Conservation (phyloP, 257 asterid genomes). For the Cynanchum wilfordii region DNA sequence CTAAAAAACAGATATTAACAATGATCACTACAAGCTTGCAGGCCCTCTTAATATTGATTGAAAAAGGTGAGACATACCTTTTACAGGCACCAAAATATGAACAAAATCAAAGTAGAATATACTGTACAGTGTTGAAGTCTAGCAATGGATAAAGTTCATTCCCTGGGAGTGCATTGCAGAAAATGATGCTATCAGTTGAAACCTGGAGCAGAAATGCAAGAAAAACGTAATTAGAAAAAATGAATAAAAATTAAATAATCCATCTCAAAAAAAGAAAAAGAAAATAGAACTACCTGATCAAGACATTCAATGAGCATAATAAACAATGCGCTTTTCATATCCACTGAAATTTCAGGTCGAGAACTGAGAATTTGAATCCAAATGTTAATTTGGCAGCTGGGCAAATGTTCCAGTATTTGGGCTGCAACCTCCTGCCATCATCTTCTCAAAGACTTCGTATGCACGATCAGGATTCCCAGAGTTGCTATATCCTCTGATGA, state of each 20-base stretch:
- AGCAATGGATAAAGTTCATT: not conserved
- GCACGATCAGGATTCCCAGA: conserved; percentile 75
- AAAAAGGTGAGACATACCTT: not conserved
- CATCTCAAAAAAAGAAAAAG: not conserved
- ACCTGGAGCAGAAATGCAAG: not conserved
- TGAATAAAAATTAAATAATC: not conserved
- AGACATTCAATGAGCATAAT: not conserved
- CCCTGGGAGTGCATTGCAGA: not conserved
- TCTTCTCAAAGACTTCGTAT: conserved; percentile 73
- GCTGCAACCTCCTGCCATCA: conserved; percentile 78
- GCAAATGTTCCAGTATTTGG: conserved; percentile 86
- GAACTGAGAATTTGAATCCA: conserved; percentile 5
- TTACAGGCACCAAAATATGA: not conserved
- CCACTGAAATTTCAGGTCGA: conserved; percentile 1
- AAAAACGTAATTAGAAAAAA: not conserved
- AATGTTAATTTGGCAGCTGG: conserved; percentile 66
- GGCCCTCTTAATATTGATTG: not conserved
- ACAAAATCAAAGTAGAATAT: not conserved
- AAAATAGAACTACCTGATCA: not conserved
- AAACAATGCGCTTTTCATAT: not conserved
- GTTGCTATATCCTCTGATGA: conserved; percentile 67
- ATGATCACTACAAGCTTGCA: not conserved
- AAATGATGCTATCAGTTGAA: not conserved
- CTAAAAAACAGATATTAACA: conserved; percentile 12
- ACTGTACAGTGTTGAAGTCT: not conserved